These are phyloP conservation scores for Ganoderma sinense DNA, from an alignment of 1,284 basidiomycete species.

Conservation along the genomic window DNA sequence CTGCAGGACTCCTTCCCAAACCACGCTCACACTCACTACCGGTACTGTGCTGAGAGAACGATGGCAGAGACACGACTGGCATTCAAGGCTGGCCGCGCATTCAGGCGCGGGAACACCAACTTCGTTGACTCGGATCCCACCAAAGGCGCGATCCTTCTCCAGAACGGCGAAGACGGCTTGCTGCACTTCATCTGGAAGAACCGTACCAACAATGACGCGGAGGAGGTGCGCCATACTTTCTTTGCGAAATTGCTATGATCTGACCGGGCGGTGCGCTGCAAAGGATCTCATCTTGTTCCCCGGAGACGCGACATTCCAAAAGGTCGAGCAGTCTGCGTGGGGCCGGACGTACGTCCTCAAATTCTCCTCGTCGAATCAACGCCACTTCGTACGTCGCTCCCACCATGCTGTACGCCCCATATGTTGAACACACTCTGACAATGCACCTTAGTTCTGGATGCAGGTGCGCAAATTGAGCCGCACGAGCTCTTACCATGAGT, in stretches of 20 bases:
- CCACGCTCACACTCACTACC: conserved; percentile 1
- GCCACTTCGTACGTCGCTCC: conserved; percentile 73
- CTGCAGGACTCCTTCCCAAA: not conserved
- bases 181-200: conserved; percentile 84
- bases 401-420: conserved; percentile 4
- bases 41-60: not conserved
- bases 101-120: conserved; percentile 69
- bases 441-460: conserved; percentile 73
- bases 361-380: conserved; percentile 82
- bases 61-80: conserved; percentile 59
- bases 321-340: conserved; percentile 63
- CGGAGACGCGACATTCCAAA: conserved; percentile 77
- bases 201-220: conserved; percentile 60
- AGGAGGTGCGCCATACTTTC: conserved; percentile 58
- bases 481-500: not conserved
- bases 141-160: conserved; percentile 76
- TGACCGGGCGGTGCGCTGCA: not conserved
- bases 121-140: conserved; percentile 68
- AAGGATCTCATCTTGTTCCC: conserved; percentile 84
- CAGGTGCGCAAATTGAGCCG: conserved; percentile 57
- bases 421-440: conserved; percentile 17
- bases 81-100: conserved; percentile 83
- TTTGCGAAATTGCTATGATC: not conserved
- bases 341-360: conserved; percentile 82
- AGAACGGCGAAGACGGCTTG: conserved; percentile 75